Base-by-base conservation (phyloP, 208 protist genomes). In the Acanthamoeba sp. region DNA sequence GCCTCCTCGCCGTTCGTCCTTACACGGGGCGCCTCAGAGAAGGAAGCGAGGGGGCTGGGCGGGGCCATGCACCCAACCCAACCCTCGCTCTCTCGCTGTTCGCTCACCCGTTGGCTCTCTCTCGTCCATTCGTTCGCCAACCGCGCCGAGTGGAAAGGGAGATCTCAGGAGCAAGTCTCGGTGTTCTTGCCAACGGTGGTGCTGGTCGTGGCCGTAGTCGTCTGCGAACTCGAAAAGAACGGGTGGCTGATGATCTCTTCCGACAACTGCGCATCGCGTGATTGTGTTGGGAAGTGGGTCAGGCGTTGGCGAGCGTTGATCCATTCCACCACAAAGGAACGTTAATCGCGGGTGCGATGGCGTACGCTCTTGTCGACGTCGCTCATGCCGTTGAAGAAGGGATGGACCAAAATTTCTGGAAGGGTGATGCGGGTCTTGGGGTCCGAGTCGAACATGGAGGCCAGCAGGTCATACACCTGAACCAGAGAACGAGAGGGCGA, bases 381-480 rank as follows among this genome's bases (percentile, higher is more conserved):
- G 50, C n/a, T 62, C 36, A 88, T 27, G n/a, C 42, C 80, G 42
- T 88, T 1, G 52, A 88, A 88, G 50, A 55, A 88, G 45, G 42
- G 80, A 20, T 88, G 80, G 27, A 22, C 80, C 50, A 88, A 64
- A 64, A 88, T 88, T 64, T 88, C 80, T 9, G 38, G 38, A 24
- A 64, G 29, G 80, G 80, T 59, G 24, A 88, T 88, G n/a, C 80
- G 80, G 2, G 80, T 88, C 80, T 88, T 88, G n/a, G 80, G 80
- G 42, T 88, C 80, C 6, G 80, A 59, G 45, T 88, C 80, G 22
- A 88, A 88, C 80, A 88, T 88, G 5, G 50, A 64, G 27, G 29
- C 52, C 80, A 88, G 40, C 45, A 88, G 80, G 20, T 88, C 80
- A 27, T 66, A 88, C 80, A 40, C 80, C 45, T 78, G 29, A 20